A percentile compares a stretch with the other conserved stretches of the same genome.
Evolutionary conservation across 2,329 filamentous ascomycete genomes (phyloP).

Genomic region (Fusarium sp.): DNA sequence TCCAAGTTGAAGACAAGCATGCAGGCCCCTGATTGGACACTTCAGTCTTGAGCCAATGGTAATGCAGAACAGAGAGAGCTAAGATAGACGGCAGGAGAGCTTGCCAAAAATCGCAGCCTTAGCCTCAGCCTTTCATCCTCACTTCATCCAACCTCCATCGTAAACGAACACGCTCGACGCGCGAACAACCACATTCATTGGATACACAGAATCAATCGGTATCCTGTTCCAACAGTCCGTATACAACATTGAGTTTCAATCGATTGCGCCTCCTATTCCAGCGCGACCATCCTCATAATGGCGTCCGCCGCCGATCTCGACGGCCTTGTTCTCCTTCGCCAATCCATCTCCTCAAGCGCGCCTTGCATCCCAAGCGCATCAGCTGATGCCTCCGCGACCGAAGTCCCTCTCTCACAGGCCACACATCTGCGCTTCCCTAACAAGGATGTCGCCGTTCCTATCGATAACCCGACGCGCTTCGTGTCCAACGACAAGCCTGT

Average conservation of each 20-base stretch:
- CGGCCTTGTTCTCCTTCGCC: constrained; percentile 84
- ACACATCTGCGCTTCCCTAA: constrained; percentile 80
- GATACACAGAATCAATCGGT: background rate
- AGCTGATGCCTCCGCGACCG: constrained; percentile 69
- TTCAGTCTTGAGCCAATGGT: constrained; percentile 7
- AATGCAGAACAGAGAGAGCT: constrained; percentile 16
- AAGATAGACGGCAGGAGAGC: constrained; percentile 18
- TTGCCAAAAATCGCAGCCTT: constrained; percentile 40
- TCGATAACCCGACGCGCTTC: constrained; percentile 85
- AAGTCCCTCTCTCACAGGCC: constrained; percentile 77
- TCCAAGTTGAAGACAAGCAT: background rate
- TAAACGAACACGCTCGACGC: constrained; percentile 3
- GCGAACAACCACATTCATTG: background rate
- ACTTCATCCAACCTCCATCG: constrained; percentile 17
- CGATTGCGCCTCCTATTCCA: constrained; percentile 3
- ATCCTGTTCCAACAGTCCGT: background rate
- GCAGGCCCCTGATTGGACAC: constrained; percentile 35
- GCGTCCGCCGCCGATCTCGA: constrained; percentile 71
- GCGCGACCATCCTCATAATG: constrained; percentile 57
- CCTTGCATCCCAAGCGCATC: constrained; percentile 80
- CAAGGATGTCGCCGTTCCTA: constrained; percentile 70
- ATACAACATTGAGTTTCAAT: background rate
- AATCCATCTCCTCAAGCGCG: constrained; percentile 78
- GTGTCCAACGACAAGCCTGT: constrained; percentile 79
- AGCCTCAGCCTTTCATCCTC: constrained; percentile 44